These are phyloP conservation scores for Mycena leptocephala DNA, from an alignment of 768 basidiomycete species.

Conservation along the genomic window DNA sequence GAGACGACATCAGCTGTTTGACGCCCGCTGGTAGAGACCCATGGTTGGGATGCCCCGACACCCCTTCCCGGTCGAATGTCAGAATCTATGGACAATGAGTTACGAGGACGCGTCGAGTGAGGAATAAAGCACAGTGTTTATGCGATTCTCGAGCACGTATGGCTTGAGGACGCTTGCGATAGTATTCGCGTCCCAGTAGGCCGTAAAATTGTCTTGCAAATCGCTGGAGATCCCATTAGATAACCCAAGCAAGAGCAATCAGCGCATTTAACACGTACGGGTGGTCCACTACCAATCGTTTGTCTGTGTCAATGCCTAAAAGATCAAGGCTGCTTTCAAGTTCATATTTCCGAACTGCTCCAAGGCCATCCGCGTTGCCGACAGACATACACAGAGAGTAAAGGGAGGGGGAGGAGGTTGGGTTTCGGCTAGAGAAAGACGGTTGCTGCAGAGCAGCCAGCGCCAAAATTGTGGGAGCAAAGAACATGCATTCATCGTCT, in stretches of 20 bases:
- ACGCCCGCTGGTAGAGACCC: constrained; percentile 76
- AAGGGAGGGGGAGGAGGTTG: constrained; percentile 53
- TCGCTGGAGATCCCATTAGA: constrained; percentile 53
- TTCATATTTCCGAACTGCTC: constrained; percentile 72
- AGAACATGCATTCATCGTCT: constrained; percentile 96
- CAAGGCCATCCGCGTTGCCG: constrained; percentile 88
- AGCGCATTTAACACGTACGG: constrained; percentile 67
- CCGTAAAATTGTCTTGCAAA: constrained; percentile 83
- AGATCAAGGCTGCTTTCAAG: constrained; percentile 75
- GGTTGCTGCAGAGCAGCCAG: constrained; percentile 51
- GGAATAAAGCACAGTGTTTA: constrained; percentile 70
- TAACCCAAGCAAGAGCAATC: neutral
- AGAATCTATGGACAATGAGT: constrained; percentile 70
- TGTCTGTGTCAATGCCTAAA: constrained; percentile 72
- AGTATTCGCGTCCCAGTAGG: constrained; percentile 72
- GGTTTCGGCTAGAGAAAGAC: neutral
- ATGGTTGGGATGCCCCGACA: constrained; percentile 94
- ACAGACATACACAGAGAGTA: constrained; percentile 83
- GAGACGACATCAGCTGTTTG: constrained; percentile 56
- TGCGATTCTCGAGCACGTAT: constrained; percentile 72
- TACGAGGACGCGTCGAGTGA: constrained; percentile 1
- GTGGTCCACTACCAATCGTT: constrained; percentile 77
- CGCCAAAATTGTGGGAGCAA: constrained; percentile 85
- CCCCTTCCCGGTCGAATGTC: constrained; percentile 85
- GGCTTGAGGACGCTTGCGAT: constrained; percentile 73